These are phyloP conservation scores for Alternaria sp. DNA, from an alignment of 2,329 filamentous ascomycete species.

Conservation along the genomic window DNA sequence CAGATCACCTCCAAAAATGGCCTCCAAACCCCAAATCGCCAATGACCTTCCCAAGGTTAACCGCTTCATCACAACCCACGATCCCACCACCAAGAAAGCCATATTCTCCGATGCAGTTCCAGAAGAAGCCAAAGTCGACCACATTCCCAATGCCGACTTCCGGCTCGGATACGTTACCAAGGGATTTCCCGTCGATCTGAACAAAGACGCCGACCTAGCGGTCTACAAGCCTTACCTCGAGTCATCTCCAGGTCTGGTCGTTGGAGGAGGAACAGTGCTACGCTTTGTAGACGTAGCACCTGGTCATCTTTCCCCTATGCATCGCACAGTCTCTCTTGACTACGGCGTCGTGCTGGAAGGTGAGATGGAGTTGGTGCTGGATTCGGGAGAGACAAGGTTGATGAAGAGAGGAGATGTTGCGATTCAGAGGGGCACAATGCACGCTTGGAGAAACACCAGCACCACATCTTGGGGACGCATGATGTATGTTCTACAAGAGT, in stretches of 20 bases:
- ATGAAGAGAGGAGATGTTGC: conserved; percentile 46
- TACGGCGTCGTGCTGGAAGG: conserved; percentile 50
- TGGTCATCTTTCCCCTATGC: conserved; percentile 42
- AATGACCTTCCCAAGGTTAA: conserved; percentile 38
- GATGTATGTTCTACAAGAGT: conserved; percentile 41
- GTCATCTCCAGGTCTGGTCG: conserved; percentile 56
- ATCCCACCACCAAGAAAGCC: conserved; percentile 39
- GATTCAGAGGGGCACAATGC: conserved; percentile 48
- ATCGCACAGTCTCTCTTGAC: conserved; percentile 48
- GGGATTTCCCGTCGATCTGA: conserved; percentile 54
- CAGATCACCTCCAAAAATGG: conserved; percentile 13
- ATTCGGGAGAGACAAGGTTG: conserved; percentile 44
- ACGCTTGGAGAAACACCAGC: conserved; percentile 45
- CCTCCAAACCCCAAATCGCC: conserved; percentile 10
- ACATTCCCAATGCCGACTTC: conserved; percentile 46
- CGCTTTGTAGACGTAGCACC: conserved; percentile 47
- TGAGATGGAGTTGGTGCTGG: conserved; percentile 45
- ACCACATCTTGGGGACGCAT: conserved; percentile 37
- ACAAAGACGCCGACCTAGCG: conserved; percentile 53
- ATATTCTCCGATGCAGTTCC: conserved; percentile 38
- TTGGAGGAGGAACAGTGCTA: conserved; percentile 54
- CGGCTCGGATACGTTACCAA: conserved; percentile 58
- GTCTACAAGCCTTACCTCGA: conserved; percentile 54
- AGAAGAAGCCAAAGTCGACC: conserved; percentile 28
- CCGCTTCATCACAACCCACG: conserved; percentile 47